These are phyloP conservation scores for Phytophthora nicotianae DNA, from an alignment of 352 stramenopile species.

Conservation along the genomic window DNA sequence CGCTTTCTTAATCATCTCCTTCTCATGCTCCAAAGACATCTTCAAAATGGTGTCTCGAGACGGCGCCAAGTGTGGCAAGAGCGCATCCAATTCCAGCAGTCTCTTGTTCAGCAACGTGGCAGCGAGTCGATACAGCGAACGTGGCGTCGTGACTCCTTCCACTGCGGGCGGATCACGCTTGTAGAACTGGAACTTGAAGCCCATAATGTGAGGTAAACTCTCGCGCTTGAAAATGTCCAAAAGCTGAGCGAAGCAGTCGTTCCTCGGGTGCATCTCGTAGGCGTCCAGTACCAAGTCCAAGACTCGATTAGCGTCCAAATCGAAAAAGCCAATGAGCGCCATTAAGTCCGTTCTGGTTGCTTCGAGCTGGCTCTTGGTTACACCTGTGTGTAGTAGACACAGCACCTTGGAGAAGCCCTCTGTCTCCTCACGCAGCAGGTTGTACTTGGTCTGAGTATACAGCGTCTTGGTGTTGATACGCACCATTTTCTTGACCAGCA, in stretches of 20 bases:
- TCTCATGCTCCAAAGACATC: slow-evolving; percentile 46
- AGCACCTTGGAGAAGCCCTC: slow-evolving; percentile 96
- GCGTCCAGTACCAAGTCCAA: slow-evolving; percentile 94
- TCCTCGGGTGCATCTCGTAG: slow-evolving; percentile 90
- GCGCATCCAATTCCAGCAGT: slow-evolving; percentile 71
- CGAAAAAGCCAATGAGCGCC: slow-evolving; percentile 91
- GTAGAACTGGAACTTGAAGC: slow-evolving; percentile 95
- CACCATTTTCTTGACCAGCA: slow-evolving; percentile 77
- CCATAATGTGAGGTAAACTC: slow-evolving; percentile 89
- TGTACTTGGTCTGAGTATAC: slow-evolving; percentile 98
- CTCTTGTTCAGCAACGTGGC: slow-evolving; percentile 88
- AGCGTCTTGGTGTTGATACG: slow-evolving; percentile 88
- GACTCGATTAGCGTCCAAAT: slow-evolving; percentile 96
- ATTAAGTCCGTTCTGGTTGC: slow-evolving; percentile 76
- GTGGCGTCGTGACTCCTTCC: slow-evolving; percentile 54
- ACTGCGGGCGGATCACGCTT: slow-evolving; percentile 42
- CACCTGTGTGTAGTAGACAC: slow-evolving; percentile 72
- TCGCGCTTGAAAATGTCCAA: slow-evolving; percentile 77
- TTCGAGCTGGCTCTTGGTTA: slow-evolving; percentile 66
- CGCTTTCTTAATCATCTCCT: slow-evolving; percentile 61
- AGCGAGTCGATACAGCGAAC: slow-evolving; percentile 83
- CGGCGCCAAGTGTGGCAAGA: slow-evolving; percentile 83
- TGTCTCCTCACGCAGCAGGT: slow-evolving; percentile 95
- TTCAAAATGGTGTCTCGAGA: slow-evolving; percentile 68
- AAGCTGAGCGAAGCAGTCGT: slow-evolving; percentile 76